Conservation (phyloP, 2,329 filamentous ascomycete species). For the Hymenoscyphus infarciens region DNA sequence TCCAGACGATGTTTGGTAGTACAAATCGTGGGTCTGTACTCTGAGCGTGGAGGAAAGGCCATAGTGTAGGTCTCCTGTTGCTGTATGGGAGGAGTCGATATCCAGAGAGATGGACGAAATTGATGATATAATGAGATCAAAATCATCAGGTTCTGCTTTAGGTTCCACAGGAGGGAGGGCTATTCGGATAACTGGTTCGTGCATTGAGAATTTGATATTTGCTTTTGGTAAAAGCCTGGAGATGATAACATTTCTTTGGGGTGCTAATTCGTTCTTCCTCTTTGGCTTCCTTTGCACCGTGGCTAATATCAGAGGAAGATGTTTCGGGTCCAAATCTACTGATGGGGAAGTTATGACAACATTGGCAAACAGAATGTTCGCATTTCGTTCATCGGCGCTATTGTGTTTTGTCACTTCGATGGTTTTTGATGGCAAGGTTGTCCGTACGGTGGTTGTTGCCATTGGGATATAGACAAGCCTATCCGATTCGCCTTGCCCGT, state of each 20-base stretch:
- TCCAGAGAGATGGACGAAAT: constrained; percentile 92
- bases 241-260: constrained; percentile 65
- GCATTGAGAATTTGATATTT: constrained; percentile 91
- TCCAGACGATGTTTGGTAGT: constrained; percentile 86
- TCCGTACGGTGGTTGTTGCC: constrained; percentile 93
- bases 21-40: constrained; percentile 81
- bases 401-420: constrained; percentile 73
- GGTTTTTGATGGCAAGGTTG: constrained; percentile 90
- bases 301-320: constrained; percentile 79
- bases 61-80: constrained; percentile 81
- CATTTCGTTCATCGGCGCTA: constrained; percentile 77
- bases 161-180: constrained; percentile 75
- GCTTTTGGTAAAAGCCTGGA: constrained; percentile 92
- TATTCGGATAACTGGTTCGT: constrained; percentile 91
- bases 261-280: constrained; percentile 41
- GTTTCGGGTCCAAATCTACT: constrained; percentile 85
- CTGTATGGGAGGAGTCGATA: constrained; percentile 90
- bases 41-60: constrained; percentile 78
- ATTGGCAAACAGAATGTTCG: constrained; percentile 95
- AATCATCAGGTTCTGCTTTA: constrained; percentile 68
- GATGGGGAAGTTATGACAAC: constrained; percentile 95
- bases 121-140: constrained; percentile 91
- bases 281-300: constrained; percentile 60
- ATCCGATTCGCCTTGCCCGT: constrained; percentile 81
- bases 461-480: constrained; percentile 91